phyloP scores from a whole-genome alignment of 1,284 basidiomycete genomes.

The Trichosporon ovoides region DNA sequence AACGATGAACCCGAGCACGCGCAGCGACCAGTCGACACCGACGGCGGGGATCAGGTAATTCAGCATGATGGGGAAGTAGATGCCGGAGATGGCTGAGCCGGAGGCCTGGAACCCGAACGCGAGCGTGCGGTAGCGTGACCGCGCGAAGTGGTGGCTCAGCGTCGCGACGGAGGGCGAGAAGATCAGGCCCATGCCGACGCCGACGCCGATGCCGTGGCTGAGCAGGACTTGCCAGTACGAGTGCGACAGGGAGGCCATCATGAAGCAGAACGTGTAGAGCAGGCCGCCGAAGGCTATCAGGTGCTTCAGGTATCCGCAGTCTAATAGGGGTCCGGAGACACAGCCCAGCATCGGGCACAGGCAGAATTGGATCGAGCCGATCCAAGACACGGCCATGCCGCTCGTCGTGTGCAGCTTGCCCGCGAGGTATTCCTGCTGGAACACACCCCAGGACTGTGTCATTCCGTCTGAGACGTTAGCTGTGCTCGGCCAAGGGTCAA shows the following conservation, averaged over 20 bases:
- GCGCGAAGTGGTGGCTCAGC: slow-evolving; percentile 54
- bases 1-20: slow-evolving; percentile 37
- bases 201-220: slow-evolving; percentile 28
- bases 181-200: slow-evolving; percentile 49
- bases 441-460: slow-evolving; percentile 39
- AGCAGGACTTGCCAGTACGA: slow-evolving; percentile 55
- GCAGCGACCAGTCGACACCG: slow-evolving; percentile 47
- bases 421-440: slow-evolving; percentile 31
- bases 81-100: slow-evolving; percentile 45
- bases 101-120: slow-evolving; percentile 39
- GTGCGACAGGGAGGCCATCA: slow-evolving; percentile 57
- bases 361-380: slow-evolving; percentile 63
- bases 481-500: no score
- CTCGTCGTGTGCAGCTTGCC: slow-evolving; percentile 16
- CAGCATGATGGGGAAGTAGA: slow-evolving; percentile 53
- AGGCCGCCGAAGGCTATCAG: slow-evolving; percentile 52
- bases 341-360: slow-evolving; percentile 51
- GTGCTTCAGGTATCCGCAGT: slow-evolving; percentile 57
- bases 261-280: slow-evolving; percentile 54
- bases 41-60: slow-evolving; percentile 52
- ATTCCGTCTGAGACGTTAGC: slow-evolving; percentile 32
- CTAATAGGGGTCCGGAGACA: slow-evolving; percentile 59
- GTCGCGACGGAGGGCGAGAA: slow-evolving; percentile 54
- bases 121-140: slow-evolving; percentile 36
- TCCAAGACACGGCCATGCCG: slow-evolving; percentile 55